Evolutionary conservation across 139 green algal species (phyloP).

Genomic region (Zygnema cylindricum): DNA sequence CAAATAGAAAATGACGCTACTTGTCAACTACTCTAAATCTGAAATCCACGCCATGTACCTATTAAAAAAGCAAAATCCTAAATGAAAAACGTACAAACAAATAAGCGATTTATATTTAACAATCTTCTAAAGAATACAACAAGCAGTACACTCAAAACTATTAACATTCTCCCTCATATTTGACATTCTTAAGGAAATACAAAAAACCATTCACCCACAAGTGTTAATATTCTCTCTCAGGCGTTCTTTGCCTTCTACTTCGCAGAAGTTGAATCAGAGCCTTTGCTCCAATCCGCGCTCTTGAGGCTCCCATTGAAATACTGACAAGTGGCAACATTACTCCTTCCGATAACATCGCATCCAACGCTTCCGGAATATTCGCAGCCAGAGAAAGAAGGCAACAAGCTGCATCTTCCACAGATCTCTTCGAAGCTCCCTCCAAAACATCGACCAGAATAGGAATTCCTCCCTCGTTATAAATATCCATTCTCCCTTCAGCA

Average conservation of each 20-base stretch:
- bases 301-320: neutral
- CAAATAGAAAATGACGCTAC: too few species aligned
- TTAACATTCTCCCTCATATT: neutral
- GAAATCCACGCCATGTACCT: too few species aligned
- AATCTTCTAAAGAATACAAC: too few species aligned
- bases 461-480: constrained; percentile 42
- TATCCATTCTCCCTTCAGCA: constrained; percentile 24
- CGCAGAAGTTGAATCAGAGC: neutral
- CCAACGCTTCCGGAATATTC: constrained; percentile 1
- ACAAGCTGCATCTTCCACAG: constrained; percentile 48
- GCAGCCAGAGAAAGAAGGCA: constrained; percentile 30
- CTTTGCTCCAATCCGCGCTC: neutral
- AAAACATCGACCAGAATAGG: constrained; percentile 33
- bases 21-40: too few species aligned
- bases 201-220: neutral
- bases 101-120: too few species aligned
- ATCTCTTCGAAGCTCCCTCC: constrained; percentile 26
- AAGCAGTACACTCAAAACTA: too few species aligned
- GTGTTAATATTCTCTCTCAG: neutral
- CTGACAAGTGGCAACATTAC: constrained; percentile 43
- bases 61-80: too few species aligned
- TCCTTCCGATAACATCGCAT: constrained; percentile 30
- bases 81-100: too few species aligned
- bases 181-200: neutral
- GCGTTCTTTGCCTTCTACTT: neutral